A percentile compares a stretch with the other conserved stretches of the same genome.
Conservation (phyloP, 257 asterid species). For the Plantago ovata region DNA sequence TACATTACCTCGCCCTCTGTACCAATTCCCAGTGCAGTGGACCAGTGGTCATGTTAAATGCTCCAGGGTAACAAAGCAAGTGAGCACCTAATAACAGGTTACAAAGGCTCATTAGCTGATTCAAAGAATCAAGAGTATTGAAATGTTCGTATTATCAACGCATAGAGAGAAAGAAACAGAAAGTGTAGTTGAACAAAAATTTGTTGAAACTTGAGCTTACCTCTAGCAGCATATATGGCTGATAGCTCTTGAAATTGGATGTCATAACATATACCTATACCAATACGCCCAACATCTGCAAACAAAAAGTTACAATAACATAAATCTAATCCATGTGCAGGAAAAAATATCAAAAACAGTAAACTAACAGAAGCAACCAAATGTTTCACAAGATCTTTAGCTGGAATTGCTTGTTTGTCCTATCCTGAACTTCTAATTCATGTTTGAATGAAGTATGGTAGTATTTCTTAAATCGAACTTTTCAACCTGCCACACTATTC, state of each 20-base stretch:
- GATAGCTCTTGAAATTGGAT: slow-evolving; percentile 82
- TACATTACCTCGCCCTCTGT: slow-evolving; percentile 80
- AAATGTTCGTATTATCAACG: neutral
- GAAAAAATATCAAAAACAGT: no score
- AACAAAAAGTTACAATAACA: no score
- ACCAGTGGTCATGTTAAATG: slow-evolving; percentile 95
- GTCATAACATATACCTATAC: slow-evolving; percentile 86
- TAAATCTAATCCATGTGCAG: no score
- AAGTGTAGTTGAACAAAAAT: slow-evolving; percentile 7
- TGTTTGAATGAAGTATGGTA: no score
- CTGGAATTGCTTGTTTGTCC: no score
- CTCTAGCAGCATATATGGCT: slow-evolving; percentile 82
- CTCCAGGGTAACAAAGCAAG: slow-evolving; percentile 89
- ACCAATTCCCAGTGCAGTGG: slow-evolving; percentile 87
- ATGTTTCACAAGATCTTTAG: no score
- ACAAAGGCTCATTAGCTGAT: slow-evolving; percentile 6
- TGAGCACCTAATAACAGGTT: slow-evolving; percentile 62
- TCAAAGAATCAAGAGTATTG: neutral
- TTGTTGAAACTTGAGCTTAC: slow-evolving; percentile 31
- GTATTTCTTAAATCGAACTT: no score
- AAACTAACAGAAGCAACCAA: no score
- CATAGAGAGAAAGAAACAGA: slow-evolving; percentile 3
- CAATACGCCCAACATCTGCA: slow-evolving; percentile 89
- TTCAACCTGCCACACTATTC: no score
- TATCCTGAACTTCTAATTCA: no score